phyloP scores from a whole-genome alignment of 169 alveolate genomes.

The Perkinsus olseni region DNA sequence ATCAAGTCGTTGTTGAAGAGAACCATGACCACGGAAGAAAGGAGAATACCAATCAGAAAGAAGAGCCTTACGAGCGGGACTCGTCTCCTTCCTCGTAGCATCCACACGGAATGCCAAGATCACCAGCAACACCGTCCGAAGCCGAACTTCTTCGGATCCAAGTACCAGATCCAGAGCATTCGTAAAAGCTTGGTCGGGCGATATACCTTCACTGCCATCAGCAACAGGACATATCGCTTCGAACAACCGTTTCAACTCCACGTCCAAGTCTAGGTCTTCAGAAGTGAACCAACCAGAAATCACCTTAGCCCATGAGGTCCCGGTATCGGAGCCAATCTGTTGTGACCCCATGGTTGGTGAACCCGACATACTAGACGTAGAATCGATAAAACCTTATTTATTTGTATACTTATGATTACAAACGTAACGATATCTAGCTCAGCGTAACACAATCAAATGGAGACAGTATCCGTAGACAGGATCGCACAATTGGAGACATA shows the following conservation, averaged over 20 bases:
- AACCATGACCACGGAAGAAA: background rate
- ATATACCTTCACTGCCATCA: background rate
- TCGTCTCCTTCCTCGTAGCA: background rate
- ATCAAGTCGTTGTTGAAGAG: background rate
- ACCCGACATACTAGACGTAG: background rate
- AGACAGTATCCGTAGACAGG: background rate
- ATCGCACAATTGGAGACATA: background rate
- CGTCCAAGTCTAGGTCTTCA: background rate
- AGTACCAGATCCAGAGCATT: background rate
- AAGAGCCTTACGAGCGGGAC: background rate
- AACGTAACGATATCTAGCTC: background rate
- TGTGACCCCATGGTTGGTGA: background rate
- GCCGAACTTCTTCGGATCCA: background rate
- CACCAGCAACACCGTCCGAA: background rate
- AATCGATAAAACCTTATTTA: background rate
- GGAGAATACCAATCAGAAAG: background rate
- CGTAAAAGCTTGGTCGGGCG: background rate
- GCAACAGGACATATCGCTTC: background rate
- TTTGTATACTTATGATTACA: background rate
- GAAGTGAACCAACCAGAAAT: background rate
- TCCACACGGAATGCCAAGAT: background rate
- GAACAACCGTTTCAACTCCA: background rate
- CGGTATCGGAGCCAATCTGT: conserved; percentile 2
- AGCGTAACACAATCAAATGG: background rate
- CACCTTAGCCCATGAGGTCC: background rate